phyloP scores from a whole-genome alignment of 345 rosid genomes.

The Eucalyptus brandiana region DNA sequence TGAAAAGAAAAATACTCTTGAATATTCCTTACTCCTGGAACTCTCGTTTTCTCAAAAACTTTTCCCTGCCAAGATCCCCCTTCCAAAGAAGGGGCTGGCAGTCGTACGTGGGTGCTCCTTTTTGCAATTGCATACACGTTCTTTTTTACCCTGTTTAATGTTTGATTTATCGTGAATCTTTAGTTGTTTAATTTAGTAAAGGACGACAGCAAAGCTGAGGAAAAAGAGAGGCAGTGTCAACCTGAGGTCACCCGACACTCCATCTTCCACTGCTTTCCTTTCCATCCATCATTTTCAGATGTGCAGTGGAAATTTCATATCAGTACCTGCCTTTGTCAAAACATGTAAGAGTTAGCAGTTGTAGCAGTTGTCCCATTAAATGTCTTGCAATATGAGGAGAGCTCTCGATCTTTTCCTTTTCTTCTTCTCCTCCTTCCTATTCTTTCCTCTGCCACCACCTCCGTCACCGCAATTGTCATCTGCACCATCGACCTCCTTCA shows the following conservation, averaged over 20 bases:
- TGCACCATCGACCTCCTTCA: background rate
- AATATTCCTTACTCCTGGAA: background rate
- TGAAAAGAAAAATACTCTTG: background rate
- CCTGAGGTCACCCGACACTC: background rate
- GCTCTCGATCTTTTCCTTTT: background rate
- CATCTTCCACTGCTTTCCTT: background rate
- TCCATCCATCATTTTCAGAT: background rate
- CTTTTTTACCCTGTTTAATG: background rate
- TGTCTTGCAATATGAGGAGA: background rate
- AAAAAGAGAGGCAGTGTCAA: background rate
- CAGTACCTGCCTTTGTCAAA: background rate
- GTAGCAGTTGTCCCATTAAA: background rate
- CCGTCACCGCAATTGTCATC: background rate
- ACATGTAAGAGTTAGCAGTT: background rate
- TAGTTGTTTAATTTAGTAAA: background rate
- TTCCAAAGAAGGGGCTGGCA: background rate
- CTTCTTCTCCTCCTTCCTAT: background rate
- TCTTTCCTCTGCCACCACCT: background rate
- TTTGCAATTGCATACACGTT: background rate
- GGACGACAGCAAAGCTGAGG: background rate
- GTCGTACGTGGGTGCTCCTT: background rate
- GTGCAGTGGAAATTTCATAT: background rate
- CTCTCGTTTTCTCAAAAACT: background rate
- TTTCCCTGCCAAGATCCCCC: background rate
- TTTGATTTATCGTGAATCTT: background rate